Base-by-base conservation (phyloP, 371 early-diverging fungal species). In the Apophysomyces trapeziformis region DNA sequence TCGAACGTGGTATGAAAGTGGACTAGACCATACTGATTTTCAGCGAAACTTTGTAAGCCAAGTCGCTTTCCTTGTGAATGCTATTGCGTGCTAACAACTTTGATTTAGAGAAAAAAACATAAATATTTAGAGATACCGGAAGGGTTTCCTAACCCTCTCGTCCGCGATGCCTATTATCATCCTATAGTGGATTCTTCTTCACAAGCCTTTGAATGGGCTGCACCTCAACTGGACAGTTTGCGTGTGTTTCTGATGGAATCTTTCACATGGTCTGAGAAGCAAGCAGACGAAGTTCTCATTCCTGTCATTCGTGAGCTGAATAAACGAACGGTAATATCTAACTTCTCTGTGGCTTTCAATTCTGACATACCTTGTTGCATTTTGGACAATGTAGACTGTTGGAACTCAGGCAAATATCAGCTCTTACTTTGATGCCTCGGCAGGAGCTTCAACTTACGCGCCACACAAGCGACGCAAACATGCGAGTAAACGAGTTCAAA, bases 221-320 rank as follows among this genome's bases (percentile, higher is more conserved):
- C 87, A 21, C 96, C 96, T 1, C 89, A 95, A 61, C 61, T 95
- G 32, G 92, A 95, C 68, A 86, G 82, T 0, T 71, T 98, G 47
- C 87, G 93, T 2, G 79, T 84, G 36, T 85, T 78, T 57, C 57
- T 85, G 35, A 76, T 66, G 64, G 72, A 74, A 26, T 69, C 78
- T 6, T 78, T 86, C 61, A 72, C 69, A 1, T 86, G 87, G 87
- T 47, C 75, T 5, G 78, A 85, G 60, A 67, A 74, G 16, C 83
- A 86, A 56, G 75, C 76, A n/a, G 82, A 87, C 58, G 75, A 81
- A 47, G 85, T 89, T 1, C 74, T 97, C 32, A 66, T 94, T 13
- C 97, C 97, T 5, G 88, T 97, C 7, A 81, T 93, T 8, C 83
- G 87, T 11, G 90, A 90, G 65, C 89, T 94, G 88, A 82, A 82